Evolutionary conservation across 2,329 filamentous ascomycete species (phyloP).

Genomic region (Phialocephala subalpina): DNA sequence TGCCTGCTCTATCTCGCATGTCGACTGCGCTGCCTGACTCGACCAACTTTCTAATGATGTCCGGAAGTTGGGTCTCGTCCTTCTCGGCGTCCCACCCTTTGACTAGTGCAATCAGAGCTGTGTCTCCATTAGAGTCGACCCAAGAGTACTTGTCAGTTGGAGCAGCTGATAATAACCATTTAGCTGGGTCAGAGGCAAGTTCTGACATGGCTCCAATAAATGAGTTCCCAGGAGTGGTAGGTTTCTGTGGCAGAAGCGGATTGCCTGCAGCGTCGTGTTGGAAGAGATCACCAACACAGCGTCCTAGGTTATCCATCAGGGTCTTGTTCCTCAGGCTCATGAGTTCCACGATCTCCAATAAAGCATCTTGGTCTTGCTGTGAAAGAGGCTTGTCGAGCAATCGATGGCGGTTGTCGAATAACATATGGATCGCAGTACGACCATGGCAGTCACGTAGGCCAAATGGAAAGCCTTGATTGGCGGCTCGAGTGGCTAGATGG

Average conservation of each 20-base stretch:
- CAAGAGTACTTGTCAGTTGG: neutral
- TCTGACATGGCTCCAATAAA: too few relatives aligned
- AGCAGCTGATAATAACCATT: too few relatives aligned
- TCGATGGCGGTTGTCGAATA: neutral
- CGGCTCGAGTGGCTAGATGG: neutral
- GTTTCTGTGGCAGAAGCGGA: too few relatives aligned
- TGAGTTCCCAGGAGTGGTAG: too few relatives aligned
- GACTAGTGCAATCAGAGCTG: neutral
- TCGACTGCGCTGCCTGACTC: neutral
- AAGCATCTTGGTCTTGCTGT: neutral
- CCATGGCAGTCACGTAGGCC: neutral
- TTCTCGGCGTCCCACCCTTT: neutral
- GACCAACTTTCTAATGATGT: neutral
- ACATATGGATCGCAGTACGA: neutral
- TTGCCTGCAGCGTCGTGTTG: too few relatives aligned
- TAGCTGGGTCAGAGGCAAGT: too few relatives aligned
- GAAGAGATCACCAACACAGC: neutral
- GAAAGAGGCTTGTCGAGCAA: neutral
- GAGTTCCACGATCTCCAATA: neutral
- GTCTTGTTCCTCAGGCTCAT: neutral
- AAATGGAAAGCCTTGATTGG: neutral
- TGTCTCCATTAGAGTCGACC: neutral
- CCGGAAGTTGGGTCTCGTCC: neutral
- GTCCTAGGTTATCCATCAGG: neutral
- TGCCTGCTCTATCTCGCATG: constrained; percentile 9